Conservation (phyloP, 2,329 filamentous ascomycete genomes). For the Talaromyces sp. region DNA sequence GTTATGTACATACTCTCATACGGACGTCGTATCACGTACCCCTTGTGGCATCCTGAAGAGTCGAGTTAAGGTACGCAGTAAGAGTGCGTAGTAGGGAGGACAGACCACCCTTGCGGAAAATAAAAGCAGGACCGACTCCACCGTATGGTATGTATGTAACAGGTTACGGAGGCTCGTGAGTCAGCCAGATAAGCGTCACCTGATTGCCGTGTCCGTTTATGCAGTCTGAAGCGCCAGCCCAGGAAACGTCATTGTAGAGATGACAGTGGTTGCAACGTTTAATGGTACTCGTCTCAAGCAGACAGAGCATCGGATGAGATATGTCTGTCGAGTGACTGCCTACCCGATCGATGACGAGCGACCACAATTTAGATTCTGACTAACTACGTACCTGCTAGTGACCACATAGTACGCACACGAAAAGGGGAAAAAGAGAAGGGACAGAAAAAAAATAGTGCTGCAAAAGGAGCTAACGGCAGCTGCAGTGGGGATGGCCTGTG, state of each 20-base stretch:
- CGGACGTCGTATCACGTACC: background rate
- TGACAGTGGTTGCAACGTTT: background rate
- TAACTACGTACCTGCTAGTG: background rate
- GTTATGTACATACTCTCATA: no score
- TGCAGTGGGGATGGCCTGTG: background rate
- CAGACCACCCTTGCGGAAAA: background rate
- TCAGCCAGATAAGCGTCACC: conserved; percentile 2
- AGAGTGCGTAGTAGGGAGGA: background rate
- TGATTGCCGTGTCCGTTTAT: conserved; percentile 2
- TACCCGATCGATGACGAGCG: background rate
- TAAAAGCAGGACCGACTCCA: background rate
- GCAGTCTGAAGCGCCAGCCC: background rate
- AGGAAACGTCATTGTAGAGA: background rate
- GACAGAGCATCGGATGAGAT: background rate
- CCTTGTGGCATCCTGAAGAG: background rate
- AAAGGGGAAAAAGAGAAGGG: background rate
- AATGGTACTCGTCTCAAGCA: background rate
- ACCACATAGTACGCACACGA: background rate
- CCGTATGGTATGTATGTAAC: conserved; percentile 3
- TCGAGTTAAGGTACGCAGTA: background rate
- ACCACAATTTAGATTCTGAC: background rate
- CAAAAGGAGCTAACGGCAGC: background rate
- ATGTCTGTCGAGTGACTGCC: background rate
- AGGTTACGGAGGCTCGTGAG: conserved; percentile 9
- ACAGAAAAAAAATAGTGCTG: background rate